Evolutionary conservation across 257 asterid genomes (phyloP), one percentile per base, ranked within the genome.

Genomic region (Petunia axillaris): DNA sequence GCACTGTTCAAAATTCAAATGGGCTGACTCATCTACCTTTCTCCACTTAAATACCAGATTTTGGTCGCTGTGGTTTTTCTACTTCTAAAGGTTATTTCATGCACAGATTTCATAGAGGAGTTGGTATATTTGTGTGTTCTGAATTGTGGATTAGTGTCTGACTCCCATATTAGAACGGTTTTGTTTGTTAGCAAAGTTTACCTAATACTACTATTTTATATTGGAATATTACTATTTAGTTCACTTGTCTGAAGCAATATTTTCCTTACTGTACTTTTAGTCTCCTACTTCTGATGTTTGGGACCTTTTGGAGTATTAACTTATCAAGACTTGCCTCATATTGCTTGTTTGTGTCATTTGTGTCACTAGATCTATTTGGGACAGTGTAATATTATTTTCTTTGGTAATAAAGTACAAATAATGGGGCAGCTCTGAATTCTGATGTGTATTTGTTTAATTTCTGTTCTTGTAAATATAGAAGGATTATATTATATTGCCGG

Each of bases 61-160:
- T 25, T 25, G 25, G 25, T 25, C 25, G 1, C 36, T 64, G 50
- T 36, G 14, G 13, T 38, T 39, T 13, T 38, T 39, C 13, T 52
- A 14, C 55, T 9, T 52, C 13, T 52, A 9, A 25, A 25, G 25
- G 25, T 25, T 25, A 25, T 25, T 25, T 52, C 11, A 39, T 65
- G 36, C 48, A 39, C 73, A 39, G 25, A 43, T 64, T 5, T 25
- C 50, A 13, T 64, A 5, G n/a, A 11, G 35, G 73, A 39, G 73
- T 39, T 39, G 77, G 60, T 70, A 25, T 25, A 25, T 46, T 46
- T 70, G 77, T 70, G 77, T 70, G 76, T 70, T 46, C 9, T 9
- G 77, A 46, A 40, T 70, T 70, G 9, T 44, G 9, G 41, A 68
- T 44, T 52, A 68, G 25, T 46, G 2, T 59, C 59, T 7, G 5